Evolutionary conservation across 2,329 filamentous ascomycete species (phyloP).

Genomic region (Aspergillus latus): DNA sequence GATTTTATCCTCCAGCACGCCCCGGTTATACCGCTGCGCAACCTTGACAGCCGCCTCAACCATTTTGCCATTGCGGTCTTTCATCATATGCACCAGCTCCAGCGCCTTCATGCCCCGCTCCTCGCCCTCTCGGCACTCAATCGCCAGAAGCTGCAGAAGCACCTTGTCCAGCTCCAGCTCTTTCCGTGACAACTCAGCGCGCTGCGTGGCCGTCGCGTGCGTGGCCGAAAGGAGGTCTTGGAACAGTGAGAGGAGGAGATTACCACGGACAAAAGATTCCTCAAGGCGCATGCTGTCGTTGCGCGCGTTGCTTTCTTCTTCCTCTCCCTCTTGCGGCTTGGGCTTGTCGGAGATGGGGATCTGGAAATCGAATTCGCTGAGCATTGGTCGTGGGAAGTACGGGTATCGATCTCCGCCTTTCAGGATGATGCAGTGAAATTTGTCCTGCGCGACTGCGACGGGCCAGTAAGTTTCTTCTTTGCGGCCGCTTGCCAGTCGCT

Average conservation of each 20-base stretch:
- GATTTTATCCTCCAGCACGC: constrained; percentile 86
- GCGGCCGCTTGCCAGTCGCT: constrained; percentile 77
- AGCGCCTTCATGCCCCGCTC: constrained; percentile 92
- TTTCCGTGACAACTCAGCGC: constrained; percentile 64
- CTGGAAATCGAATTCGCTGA: constrained; percentile 90
- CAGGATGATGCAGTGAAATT: constrained; percentile 98
- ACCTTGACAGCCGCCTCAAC: constrained; percentile 87
- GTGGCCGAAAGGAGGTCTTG: constrained; percentile 71
- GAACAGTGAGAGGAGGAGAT: constrained; percentile 70
- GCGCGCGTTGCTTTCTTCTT: constrained; percentile 40
- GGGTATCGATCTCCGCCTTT: constrained; percentile 93
- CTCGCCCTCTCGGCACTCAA: constrained; percentile 89
- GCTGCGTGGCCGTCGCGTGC: constrained; percentile 63
- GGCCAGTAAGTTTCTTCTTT: constrained; percentile 94
- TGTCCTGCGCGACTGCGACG: constrained; percentile 84
- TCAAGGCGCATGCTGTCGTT: constrained; percentile 60
- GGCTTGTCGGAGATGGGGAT: constrained; percentile 69
- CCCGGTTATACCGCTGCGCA: constrained; percentile 77
- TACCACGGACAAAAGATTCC: constrained; percentile 75
- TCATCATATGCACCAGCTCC: constrained; percentile 84
- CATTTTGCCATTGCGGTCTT: constrained; percentile 82
- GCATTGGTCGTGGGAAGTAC: constrained; percentile 84
- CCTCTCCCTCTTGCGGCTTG: constrained; percentile 36
- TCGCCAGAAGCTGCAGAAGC: constrained; percentile 80
- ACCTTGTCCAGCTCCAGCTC: constrained; percentile 89